These are phyloP conservation scores for Colletotrichum plurivorum DNA, from an alignment of 2,329 filamentous ascomycete species.

Conservation along the genomic window DNA sequence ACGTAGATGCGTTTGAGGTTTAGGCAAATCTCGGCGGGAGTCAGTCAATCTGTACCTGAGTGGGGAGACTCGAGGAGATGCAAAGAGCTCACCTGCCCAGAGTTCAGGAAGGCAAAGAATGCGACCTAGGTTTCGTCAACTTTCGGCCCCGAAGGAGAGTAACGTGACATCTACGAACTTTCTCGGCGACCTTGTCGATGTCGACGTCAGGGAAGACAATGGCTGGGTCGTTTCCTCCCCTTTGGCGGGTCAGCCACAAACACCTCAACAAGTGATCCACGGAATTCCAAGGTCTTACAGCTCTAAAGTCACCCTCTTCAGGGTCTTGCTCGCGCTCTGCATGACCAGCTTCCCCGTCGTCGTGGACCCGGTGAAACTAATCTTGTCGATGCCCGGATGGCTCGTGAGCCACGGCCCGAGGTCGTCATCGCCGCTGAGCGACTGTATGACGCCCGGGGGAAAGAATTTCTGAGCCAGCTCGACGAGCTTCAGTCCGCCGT, in stretches of 20 bases:
- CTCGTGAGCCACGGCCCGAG: conserved; percentile 71
- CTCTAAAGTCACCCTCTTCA: conserved; percentile 74
- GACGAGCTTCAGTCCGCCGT: conserved; percentile 70
- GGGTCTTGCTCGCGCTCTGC: conserved; percentile 65
- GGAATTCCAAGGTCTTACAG: no score
- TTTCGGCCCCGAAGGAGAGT: no score
- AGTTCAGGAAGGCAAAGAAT: conserved; percentile 23
- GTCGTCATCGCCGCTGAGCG: conserved; percentile 70
- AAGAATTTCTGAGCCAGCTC: conserved; percentile 71
- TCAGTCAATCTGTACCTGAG: no score
- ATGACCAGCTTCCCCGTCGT: conserved; percentile 73
- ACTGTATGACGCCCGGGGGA: conserved; percentile 74
- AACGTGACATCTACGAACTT: conserved; percentile 43
- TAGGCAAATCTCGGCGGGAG: conserved; percentile 15
- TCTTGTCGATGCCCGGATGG: conserved; percentile 73
- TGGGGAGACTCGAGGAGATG: no score
- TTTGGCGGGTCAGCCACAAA: no score
- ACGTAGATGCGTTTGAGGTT: conserved; percentile 46
- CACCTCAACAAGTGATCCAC: no score
- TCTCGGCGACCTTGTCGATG: conserved; percentile 51
- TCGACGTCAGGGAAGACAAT: conserved; percentile 72
- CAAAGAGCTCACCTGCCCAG: not conserved
- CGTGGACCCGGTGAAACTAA: conserved; percentile 75
- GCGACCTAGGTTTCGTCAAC: conserved; percentile 2
- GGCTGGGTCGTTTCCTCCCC: conserved; percentile 72